Evolutionary conservation across 225 moss, liverwort and hornwort species (phyloP), one percentile per base, ranked within the genome.

Genomic region (Straminergon stramineum): DNA sequence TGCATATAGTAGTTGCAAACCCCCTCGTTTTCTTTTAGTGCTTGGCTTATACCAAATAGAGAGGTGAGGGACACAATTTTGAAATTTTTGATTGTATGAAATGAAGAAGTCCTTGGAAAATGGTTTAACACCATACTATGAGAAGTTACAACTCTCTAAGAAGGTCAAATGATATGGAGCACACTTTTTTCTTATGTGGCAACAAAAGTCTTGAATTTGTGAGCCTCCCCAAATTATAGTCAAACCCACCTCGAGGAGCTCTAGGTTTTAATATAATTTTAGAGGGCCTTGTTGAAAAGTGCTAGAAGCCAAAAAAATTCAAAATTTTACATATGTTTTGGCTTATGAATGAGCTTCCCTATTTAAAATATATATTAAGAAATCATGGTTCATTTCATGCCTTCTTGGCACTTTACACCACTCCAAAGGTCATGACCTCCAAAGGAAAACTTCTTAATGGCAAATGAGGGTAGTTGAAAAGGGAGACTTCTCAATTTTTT

Each of bases 301-400:
- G 1, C 3, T 28, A 17, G 2, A 28, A 74, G 10, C 23, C 8
- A 28, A 45, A 0, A 43, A 45, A 28, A 6, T 16, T 16, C 7
- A 69, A 22, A 20, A 1, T 11, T 67, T 35, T 3, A 70, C 15
- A 13, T 39, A 14, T 70, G 9, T 71, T 70, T 73, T 41, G 6
- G 2, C 17, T 10, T 11, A 3, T 0, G 4, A 30, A 30, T 1
- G 0, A 71, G 5, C 8, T 43, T 8, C 1, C 1, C 8, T 71
- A 7, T 24, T 24, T 41, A 5, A 23, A 13, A 23, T 28, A 45
- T 5, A 71, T 9, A 3, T 28, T 3, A 23, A 9, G 17, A 24
- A 43, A 13, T 43, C 27, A 27, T 45, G 2, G 10, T 30, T 74
- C 17, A 74, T 43, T 30, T 17, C 6, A 74, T 28, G 5, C 6